Percentiles rank a stretch among this genome's conserved stretches.
phyloP scores from a whole-genome alignment of 2,329 filamentous ascomycete genomes.

The Ceratocystiopsis brevicomis region DNA sequence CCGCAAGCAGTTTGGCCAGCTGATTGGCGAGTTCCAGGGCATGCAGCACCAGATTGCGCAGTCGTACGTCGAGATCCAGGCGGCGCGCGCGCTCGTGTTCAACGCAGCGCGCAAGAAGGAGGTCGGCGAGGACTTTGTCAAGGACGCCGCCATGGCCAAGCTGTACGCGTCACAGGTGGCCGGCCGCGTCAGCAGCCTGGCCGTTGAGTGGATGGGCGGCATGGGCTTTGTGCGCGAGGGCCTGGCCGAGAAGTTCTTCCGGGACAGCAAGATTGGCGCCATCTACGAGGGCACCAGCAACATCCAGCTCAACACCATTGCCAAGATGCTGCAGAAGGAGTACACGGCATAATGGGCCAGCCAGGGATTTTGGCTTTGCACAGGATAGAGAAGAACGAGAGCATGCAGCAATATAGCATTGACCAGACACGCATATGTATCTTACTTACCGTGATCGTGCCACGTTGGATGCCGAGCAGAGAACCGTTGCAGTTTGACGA shows the following conservation, averaged over 20 bases:
- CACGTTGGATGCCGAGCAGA: no score
- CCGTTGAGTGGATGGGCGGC: conserved; percentile 97
- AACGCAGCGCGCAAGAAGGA: conserved; percentile 98
- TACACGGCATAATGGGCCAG: conserved; percentile 22
- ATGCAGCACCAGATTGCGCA: conserved; percentile 99
- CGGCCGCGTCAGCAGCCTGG: conserved; percentile 62
- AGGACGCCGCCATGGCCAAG: conserved; percentile 96
- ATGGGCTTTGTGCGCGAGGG: conserved; percentile 98
- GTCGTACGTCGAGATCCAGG: conserved; percentile 81
- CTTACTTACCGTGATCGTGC: no score
- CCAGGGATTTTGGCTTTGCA: background rate
- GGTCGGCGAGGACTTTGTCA: conserved; percentile 84
- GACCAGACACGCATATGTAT: no score
- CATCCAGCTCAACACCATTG: conserved; percentile 50
- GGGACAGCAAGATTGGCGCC: conserved; percentile 95
- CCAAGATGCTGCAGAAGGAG: conserved; percentile 42
- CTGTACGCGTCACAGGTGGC: conserved; percentile 87
- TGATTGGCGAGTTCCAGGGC: conserved; percentile 92
- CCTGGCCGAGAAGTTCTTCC: conserved; percentile 91
- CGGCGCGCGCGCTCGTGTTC: conserved; percentile 80
- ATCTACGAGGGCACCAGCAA: conserved; percentile 89
- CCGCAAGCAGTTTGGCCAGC: conserved; percentile 84
- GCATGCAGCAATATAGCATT: no score
- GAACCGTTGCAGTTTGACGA: no score
- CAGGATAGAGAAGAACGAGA: background rate